A percentile compares a stretch with the other conserved stretches of the same genome.
phyloP scores from a whole-genome alignment of 176 grass and related monocot genomes.

The Oryza meridionalis region DNA sequence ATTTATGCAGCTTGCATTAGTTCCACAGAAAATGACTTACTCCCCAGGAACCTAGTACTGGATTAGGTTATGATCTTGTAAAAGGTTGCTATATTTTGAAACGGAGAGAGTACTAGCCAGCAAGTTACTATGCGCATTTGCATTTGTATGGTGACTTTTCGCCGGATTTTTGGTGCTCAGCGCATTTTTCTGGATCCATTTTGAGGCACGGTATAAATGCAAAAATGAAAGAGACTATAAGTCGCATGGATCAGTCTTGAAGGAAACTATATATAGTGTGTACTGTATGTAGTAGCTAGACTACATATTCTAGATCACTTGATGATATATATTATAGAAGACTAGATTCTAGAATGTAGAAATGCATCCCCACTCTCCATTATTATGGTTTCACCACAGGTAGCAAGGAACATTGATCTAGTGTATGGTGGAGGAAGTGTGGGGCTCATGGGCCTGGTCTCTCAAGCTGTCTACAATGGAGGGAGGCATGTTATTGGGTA shows the following conservation, averaged over 20 bases:
- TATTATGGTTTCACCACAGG: conserved; percentile 31
- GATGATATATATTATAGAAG: not conserved
- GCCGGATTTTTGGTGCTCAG: not conserved
- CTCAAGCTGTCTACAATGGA: conserved; percentile 64
- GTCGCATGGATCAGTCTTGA: not conserved
- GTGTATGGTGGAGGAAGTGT: conserved; percentile 71
- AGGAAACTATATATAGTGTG: not conserved
- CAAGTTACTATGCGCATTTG: not conserved
- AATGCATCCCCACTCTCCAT: not conserved
- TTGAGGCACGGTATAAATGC: not conserved
- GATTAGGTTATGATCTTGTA: no score
- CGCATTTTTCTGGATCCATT: not conserved
- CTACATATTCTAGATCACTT: not conserved
- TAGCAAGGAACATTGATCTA: conserved; percentile 68
- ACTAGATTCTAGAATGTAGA: not conserved
- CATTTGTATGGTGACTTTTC: not conserved
- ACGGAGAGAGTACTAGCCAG: not conserved
- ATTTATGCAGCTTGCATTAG: not conserved
- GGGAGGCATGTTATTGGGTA: conserved; percentile 73
- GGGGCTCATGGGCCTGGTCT: conserved; percentile 66
- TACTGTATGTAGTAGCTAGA: not conserved
- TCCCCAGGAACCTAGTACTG: not conserved
- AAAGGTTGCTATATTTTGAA: no score
- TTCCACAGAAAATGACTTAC: not conserved
- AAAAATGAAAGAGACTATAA: not conserved